Conservation (phyloP, 73 alveolate genomes). For the Breviolum minutum region DNA sequence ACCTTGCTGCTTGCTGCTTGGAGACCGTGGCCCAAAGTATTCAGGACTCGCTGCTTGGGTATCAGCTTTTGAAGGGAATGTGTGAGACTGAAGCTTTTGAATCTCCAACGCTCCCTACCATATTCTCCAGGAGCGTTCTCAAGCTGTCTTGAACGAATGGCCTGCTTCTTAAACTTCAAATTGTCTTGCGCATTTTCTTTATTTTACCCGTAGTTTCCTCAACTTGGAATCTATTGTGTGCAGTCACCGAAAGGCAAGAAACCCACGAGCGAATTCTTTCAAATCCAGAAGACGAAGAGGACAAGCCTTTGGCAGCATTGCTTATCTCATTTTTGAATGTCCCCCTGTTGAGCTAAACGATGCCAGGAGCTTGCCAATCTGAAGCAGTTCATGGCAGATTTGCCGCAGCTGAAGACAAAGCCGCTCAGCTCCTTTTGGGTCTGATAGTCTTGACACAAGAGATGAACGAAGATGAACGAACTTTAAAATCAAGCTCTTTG, state of each 20-base stretch:
- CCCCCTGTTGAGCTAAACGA: not conserved
- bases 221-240: not conserved
- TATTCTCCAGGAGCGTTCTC: constrained; percentile 62
- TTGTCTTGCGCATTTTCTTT: too few species aligned
- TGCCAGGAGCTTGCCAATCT: constrained; percentile 83
- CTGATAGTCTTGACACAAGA: not conserved
- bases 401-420: constrained; percentile 82
- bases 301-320: not conserved
- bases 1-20: constrained; percentile 90
- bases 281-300: constrained; percentile 94
- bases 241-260: constrained; percentile 32
- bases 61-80: not conserved
- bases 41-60: constrained; percentile 20
- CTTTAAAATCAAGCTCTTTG: not conserved
- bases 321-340: not conserved
- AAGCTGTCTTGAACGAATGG: constrained; percentile 86
- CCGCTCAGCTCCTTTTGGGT: not conserved
- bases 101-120: not conserved
- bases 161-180: not conserved
- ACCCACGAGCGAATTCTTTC: constrained; percentile 90
- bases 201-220: too few species aligned
- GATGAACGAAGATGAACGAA: too few species aligned
- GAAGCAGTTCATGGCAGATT: constrained; percentile 89
- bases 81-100: not conserved
- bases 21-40: constrained; percentile 86